Evolutionary conservation across 352 stramenopile species (phyloP).

Genomic region (Ophiocytium majus): DNA sequence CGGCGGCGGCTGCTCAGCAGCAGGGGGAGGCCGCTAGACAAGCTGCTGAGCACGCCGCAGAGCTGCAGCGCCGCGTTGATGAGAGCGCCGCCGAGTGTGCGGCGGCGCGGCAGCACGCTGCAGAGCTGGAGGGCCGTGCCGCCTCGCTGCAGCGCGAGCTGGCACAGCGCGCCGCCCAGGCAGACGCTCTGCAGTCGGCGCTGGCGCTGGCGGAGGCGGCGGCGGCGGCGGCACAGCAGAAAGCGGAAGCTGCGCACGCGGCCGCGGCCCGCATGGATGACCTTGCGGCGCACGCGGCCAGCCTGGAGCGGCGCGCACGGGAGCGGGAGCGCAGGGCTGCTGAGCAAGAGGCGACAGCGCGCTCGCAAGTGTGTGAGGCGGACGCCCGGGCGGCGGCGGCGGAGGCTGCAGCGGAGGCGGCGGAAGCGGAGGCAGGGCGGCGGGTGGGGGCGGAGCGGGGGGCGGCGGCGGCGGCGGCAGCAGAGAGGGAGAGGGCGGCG

Average conservation of each 20-base stretch:
- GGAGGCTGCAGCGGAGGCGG: background rate
- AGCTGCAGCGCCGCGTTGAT: background rate
- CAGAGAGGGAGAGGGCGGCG: background rate
- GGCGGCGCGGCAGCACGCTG: background rate
- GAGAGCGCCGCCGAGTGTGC: background rate
- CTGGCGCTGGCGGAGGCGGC: background rate
- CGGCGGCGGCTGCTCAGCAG: background rate
- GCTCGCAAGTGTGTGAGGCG: background rate
- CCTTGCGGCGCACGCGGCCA: background rate
- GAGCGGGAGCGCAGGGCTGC: background rate
- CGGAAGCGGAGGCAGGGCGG: background rate
- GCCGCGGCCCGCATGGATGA: background rate
- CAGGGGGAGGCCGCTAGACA: background rate
- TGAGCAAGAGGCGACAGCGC: background rate
- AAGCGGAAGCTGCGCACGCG: background rate
- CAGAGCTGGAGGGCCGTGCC: background rate
- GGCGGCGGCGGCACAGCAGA: background rate
- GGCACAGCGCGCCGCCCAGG: background rate
- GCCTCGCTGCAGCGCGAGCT: background rate
- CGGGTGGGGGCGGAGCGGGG: background rate
- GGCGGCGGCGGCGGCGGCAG: too few relatives aligned
- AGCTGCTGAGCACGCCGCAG: background rate
- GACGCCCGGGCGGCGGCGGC: background rate
- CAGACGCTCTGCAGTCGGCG: background rate
- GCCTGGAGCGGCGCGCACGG: background rate